A percentile compares a stretch with the other conserved stretches of the same genome.
Conservation (phyloP, 1,284 basidiomycete genomes). For the Moesziomyces globuligerus region DNA sequence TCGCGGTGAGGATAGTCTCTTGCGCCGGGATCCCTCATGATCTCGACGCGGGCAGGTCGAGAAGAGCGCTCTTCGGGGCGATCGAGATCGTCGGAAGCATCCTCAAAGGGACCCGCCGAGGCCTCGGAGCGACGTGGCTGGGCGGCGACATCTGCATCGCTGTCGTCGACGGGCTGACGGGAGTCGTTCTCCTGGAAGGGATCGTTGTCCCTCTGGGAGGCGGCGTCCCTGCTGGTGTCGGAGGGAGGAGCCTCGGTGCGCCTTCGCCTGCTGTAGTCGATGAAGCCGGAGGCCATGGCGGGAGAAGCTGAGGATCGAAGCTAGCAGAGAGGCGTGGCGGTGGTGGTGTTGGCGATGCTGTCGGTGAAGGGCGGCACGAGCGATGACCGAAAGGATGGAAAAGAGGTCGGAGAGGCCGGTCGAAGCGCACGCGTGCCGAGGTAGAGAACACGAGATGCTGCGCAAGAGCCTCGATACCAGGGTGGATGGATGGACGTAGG, state of each 20-base stretch:
- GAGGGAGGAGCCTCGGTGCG: slow-evolving; percentile 25
- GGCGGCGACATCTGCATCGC: slow-evolving; percentile 2
- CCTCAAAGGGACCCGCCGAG: slow-evolving; percentile 10
- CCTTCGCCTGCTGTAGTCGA: slow-evolving; percentile 51
- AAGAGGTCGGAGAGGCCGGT: no score
- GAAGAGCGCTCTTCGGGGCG: slow-evolving; percentile 6
- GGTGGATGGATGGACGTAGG: no score
- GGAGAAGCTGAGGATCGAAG: not conserved
- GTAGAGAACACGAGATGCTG: no score
- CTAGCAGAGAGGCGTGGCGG: no score
- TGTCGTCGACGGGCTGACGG: not conserved
- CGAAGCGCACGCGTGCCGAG: no score
- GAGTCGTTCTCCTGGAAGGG: slow-evolving; percentile 18
- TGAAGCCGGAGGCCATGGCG: slow-evolving; percentile 37
- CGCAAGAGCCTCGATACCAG: no score
- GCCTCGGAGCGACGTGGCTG: slow-evolving; percentile 14
- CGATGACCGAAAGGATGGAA: no score
- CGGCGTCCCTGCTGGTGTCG: slow-evolving; percentile 23
- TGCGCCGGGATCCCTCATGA: slow-evolving; percentile 22
- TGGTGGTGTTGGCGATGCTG: not conserved
- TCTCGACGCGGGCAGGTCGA: slow-evolving; percentile 35
- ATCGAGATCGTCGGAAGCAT: slow-evolving; percentile 18
- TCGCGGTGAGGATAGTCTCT: slow-evolving; percentile 20
- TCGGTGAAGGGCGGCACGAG: no score
- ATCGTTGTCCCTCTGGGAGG: slow-evolving; percentile 3